Evolutionary conservation across 2,329 filamentous ascomycete species (phyloP).

Genomic region (Fusarium setosum): DNA sequence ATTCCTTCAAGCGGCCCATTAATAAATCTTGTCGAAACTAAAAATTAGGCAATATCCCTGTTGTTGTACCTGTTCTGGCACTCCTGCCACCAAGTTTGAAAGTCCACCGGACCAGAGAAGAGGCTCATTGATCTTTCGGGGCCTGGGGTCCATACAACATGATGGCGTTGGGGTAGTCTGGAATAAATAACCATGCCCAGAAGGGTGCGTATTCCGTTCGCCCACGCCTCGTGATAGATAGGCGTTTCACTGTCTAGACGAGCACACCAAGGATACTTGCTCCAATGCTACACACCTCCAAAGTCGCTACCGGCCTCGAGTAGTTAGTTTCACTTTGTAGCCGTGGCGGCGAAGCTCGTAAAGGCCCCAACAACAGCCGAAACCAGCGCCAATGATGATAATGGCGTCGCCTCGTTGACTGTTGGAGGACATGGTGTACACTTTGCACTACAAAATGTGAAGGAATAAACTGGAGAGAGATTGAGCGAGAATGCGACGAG

Average conservation of each 20-base stretch:
- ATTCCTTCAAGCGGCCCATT: no score
- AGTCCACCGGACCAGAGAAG: no score
- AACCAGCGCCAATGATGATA: constrained; percentile 25
- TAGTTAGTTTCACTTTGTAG: constrained; percentile 14
- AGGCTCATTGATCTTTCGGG: no score
- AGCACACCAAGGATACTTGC: constrained; percentile 29
- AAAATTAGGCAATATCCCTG: no score
- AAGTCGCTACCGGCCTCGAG: constrained; percentile 25
- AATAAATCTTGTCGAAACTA: no score
- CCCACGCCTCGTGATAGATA: constrained; percentile 28
- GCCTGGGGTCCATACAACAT: constrained; percentile 40
- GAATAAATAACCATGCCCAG: constrained; percentile 37
- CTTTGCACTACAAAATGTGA: no score
- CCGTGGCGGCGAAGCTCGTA: constrained; percentile 14
- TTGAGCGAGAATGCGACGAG: no score
- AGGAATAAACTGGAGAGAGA: no score
- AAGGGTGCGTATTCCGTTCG: constrained; percentile 29
- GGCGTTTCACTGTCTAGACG: constrained; percentile 22
- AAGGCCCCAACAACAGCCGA: constrained; percentile 18
- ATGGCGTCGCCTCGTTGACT: constrained; percentile 1
- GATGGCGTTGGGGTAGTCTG: constrained; percentile 35
- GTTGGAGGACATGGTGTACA: no score
- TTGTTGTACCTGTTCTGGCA: no score
- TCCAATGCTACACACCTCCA: constrained; percentile 32
- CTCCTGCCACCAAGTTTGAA: no score